Evolutionary conservation across 495 filamentous ascomycete genomes (phyloP).

Genomic region (Mytilinidion resinicola): DNA sequence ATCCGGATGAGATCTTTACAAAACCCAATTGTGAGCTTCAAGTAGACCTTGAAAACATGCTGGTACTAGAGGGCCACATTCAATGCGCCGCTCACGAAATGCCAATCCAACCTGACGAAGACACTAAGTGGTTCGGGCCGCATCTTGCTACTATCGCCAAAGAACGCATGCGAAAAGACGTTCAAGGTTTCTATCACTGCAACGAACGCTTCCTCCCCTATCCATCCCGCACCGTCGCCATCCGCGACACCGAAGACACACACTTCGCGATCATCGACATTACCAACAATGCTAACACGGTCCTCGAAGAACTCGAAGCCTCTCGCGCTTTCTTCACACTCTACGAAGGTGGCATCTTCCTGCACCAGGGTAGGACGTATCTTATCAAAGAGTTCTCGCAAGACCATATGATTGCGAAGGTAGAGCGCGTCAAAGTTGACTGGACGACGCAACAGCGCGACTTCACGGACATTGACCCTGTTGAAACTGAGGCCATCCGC

Average conservation of each 20-base stretch:
- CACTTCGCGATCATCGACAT: constrained; percentile 92
- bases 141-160: constrained; percentile 66
- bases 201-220: constrained; percentile 80
- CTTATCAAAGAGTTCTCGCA: constrained; percentile 84
- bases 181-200: constrained; percentile 80
- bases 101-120: constrained; percentile 73
- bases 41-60: constrained; percentile 83
- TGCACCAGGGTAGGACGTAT: constrained; percentile 90
- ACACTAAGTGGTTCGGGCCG: constrained; percentile 71
- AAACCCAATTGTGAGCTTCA: constrained; percentile 83
- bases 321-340: constrained; percentile 92
- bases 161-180: constrained; percentile 67
- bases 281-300: constrained; percentile 69
- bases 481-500: constrained; percentile 79
- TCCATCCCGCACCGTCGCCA: constrained; percentile 76
- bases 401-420: constrained; percentile 66
- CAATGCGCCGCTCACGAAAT: constrained; percentile 96
- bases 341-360: constrained; percentile 95
- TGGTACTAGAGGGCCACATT: constrained; percentile 86
- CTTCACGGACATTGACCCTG: constrained; percentile 89
- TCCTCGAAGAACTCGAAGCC: constrained; percentile 94
- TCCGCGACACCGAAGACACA: constrained; percentile 86
- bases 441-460: constrained; percentile 94
- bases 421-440: constrained; percentile 79
- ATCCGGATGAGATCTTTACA: constrained; percentile 93